These are phyloP conservation scores for Spathaspora girioi DNA, from an alignment of 805 yeast genomes.

Conservation along the genomic window DNA sequence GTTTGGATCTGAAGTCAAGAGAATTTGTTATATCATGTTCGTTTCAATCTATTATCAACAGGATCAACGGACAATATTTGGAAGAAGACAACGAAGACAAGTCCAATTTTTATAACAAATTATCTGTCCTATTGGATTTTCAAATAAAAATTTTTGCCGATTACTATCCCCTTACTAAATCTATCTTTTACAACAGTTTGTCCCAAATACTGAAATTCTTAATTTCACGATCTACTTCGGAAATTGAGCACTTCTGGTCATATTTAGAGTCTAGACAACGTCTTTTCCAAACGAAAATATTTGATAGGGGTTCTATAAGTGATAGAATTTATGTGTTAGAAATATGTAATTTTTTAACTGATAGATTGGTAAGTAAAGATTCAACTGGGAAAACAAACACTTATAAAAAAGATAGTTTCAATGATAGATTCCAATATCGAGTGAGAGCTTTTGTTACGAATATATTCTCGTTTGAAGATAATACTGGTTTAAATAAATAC, in stretches of 20 bases:
- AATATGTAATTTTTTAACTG: constrained; percentile 37
- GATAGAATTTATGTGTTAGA: constrained; percentile 39
- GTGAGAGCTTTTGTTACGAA: constrained; percentile 31
- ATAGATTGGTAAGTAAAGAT: constrained; percentile 16
- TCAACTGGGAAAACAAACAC: constrained; percentile 22
- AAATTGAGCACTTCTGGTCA: constrained; percentile 30
- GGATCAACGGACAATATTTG: background rate
- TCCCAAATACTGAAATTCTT: constrained; percentile 21
- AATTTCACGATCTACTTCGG: constrained; percentile 16
- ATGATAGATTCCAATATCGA: constrained; percentile 33
- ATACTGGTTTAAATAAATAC: constrained; percentile 42
- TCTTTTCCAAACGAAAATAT: constrained; percentile 20
- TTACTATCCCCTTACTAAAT: constrained; percentile 14
- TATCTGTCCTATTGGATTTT: constrained; percentile 24
- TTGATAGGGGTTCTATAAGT: constrained; percentile 22
- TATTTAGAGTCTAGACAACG: constrained; percentile 32
- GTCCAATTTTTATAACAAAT: constrained; percentile 5
- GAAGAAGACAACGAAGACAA: background rate
- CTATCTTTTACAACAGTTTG: constrained; percentile 21
- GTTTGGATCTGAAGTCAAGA: constrained; percentile 16
- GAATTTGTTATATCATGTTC: constrained; percentile 19
- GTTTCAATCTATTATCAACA: constrained; percentile 13
- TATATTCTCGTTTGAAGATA: constrained; percentile 36
- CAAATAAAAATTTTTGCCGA: constrained; percentile 17
- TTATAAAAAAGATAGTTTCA: constrained; percentile 34